A percentile compares a stretch with the other conserved stretches of the same genome.
phyloP scores from a whole-genome alignment of 371 early-diverging fungal genomes.

The Mucor irregularis region DNA sequence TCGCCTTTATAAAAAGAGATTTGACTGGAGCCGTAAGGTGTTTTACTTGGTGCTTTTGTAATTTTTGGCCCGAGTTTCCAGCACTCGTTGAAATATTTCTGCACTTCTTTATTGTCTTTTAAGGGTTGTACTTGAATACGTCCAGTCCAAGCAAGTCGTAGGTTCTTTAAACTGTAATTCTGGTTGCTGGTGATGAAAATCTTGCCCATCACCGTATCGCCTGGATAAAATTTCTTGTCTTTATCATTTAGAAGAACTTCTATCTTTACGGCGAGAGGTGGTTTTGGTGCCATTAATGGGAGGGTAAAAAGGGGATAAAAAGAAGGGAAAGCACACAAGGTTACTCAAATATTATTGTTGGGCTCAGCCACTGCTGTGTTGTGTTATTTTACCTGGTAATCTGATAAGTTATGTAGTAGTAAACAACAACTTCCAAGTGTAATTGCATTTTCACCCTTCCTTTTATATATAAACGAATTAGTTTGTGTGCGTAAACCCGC shows the following conservation, averaged over 20 bases:
- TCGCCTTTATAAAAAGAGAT: constrained; percentile 3
- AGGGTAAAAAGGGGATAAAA: not conserved
- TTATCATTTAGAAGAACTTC: constrained; percentile 16
- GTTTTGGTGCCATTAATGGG: constrained; percentile 2
- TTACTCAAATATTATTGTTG: too few relatives aligned
- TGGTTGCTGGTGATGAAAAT: constrained; percentile 20
- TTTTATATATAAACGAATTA: too few relatives aligned
- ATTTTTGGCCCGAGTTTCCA: constrained; percentile 18
- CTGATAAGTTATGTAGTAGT: too few relatives aligned
- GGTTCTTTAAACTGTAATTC: constrained; percentile 9
- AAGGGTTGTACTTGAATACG: constrained; percentile 24
- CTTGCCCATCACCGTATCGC: constrained; percentile 19
- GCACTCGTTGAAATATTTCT: constrained; percentile 16
- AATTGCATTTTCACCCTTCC: too few relatives aligned
- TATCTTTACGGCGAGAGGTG: constrained; percentile 20
- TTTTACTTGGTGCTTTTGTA: not conserved
- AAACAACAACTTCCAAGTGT: too few relatives aligned
- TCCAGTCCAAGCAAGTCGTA: constrained; percentile 26
- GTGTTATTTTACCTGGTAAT: too few relatives aligned
- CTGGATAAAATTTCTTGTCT: constrained; percentile 14
- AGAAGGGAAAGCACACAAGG: not conserved
- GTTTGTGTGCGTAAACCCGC: too few relatives aligned
- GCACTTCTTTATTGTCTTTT: constrained; percentile 7
- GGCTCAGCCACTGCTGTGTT: too few relatives aligned
- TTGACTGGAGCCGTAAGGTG: constrained; percentile 1